Conservation (phyloP, 1,139 yeast genomes). For the Hansenula sp. region DNA sequence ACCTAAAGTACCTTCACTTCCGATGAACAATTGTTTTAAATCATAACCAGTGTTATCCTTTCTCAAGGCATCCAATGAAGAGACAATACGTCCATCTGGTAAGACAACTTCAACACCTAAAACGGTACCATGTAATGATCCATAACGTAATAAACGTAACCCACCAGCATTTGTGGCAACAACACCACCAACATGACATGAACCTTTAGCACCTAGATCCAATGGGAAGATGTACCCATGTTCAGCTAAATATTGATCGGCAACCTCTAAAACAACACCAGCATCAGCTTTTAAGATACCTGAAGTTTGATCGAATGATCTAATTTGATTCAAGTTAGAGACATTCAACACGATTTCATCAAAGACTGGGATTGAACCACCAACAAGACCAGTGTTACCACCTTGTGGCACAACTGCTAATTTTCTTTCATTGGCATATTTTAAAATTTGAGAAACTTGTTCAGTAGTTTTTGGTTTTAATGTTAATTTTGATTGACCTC, state of each 20-base stretch:
- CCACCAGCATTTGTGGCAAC: constrained; percentile 99
- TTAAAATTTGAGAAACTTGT: constrained; percentile 72
- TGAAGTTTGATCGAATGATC: constrained; percentile 76
- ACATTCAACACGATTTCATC: constrained; percentile 82
- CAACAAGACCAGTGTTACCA: constrained; percentile 95
- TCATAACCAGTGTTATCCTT: constrained; percentile 96
- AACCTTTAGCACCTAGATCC: constrained; percentile 96
- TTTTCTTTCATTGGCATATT: constrained; percentile 74
- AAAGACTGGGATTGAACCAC: constrained; percentile 90
- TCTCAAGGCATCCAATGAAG: constrained; percentile 78
- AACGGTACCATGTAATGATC: constrained; percentile 89
- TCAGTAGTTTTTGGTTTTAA: constrained; percentile 81
- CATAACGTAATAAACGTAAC: constrained; percentile 78
- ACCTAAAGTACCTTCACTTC: constrained; percentile 91
- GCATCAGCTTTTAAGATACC: constrained; percentile 90
- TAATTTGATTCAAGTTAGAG: constrained; percentile 67
- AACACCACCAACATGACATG: constrained; percentile 94
- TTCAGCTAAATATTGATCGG: constrained; percentile 76
- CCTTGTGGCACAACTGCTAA: constrained; percentile 96
- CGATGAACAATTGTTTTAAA: constrained; percentile 86
- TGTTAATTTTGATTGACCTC: constrained; percentile 80
- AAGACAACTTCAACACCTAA: constrained; percentile 89
- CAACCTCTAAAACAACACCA: constrained; percentile 83
- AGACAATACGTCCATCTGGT: constrained; percentile 81
- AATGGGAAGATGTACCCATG: constrained; percentile 88